Conservation (phyloP, 2,329 filamentous ascomycete genomes). For the Fusarium sp. region DNA sequence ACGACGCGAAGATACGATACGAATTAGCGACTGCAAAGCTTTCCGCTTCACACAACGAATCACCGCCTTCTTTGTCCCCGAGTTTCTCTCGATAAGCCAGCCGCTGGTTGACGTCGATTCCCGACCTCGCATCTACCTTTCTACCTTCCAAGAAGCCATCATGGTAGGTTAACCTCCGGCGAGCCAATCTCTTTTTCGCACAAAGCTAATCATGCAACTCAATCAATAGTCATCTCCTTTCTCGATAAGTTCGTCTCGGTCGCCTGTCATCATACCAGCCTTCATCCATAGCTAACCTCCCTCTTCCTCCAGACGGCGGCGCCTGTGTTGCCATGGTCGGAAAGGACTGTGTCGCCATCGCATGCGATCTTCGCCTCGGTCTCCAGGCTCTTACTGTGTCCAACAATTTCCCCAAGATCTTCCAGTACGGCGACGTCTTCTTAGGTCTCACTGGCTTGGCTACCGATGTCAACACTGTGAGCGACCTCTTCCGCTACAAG, state of each 20-base stretch:
- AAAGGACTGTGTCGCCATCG: conserved; percentile 99
- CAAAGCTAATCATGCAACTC: conserved; percentile 43
- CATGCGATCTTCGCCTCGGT: conserved; percentile 96
- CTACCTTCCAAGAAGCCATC: conserved; percentile 32
- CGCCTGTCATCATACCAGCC: background rate
- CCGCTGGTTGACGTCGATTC: conserved; percentile 36
- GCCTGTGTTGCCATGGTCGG: conserved; percentile 98
- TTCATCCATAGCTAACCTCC: conserved; percentile 18
- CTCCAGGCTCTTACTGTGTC: conserved; percentile 96
- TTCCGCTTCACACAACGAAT: background rate
- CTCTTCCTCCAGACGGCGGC: conserved; percentile 71
- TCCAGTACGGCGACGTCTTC: conserved; percentile 94
- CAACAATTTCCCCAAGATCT: conserved; percentile 99
- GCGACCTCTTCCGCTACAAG: conserved; percentile 98
- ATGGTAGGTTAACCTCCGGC: conserved; percentile 41
- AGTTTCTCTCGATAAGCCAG: conserved; percentile 19
- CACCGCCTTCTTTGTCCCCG: background rate
- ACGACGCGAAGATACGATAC: conserved; percentile 9
- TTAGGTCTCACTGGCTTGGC: conserved; percentile 95
- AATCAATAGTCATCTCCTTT: conserved; percentile 80
- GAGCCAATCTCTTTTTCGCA: background rate
- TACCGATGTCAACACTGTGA: conserved; percentile 93
- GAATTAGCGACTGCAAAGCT: conserved; percentile 6
- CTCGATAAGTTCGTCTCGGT: conserved; percentile 80
- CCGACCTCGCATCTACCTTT: conserved; percentile 32